Conservation (phyloP, 2,329 filamentous ascomycete genomes). For the Paecilomyces sp. region DNA sequence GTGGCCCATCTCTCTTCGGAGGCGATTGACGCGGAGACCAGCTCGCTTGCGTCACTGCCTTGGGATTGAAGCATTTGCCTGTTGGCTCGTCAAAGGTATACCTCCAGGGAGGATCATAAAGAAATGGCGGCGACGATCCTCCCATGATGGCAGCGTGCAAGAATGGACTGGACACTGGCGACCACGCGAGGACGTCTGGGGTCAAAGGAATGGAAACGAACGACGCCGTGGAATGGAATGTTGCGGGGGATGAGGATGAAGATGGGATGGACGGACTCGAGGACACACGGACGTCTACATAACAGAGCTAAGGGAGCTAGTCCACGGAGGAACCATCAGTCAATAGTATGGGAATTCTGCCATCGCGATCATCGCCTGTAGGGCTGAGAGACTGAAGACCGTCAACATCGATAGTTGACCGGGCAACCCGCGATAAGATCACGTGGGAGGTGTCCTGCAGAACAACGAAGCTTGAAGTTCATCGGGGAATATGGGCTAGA, state of each 20-base stretch:
- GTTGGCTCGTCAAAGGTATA: constrained; percentile 48
- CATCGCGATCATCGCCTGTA: not conserved
- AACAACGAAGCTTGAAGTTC: not conserved
- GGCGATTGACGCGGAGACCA: constrained; percentile 55
- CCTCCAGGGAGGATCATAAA: constrained; percentile 57
- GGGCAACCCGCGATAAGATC: constrained; percentile 11
- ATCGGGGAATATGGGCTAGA: too few relatives aligned
- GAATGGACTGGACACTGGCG: constrained; percentile 15
- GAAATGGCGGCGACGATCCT: constrained; percentile 59
- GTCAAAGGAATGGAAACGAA: constrained; percentile 6
- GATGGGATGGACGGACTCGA: constrained; percentile 12
- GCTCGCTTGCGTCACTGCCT: constrained; percentile 74
- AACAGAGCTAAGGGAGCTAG: not conserved
- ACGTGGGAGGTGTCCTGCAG: not conserved
- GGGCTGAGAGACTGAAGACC: not conserved
- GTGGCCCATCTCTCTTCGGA: constrained; percentile 64
- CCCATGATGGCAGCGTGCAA: constrained; percentile 36
- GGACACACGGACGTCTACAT: not conserved
- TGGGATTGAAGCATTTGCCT: constrained; percentile 69
- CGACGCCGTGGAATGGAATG: not conserved
- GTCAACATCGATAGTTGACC: constrained; percentile 3
- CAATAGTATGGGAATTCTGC: not conserved
- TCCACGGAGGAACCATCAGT: not conserved
- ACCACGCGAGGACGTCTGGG: constrained; percentile 24
- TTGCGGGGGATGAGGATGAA: constrained; percentile 10